These are phyloP conservation scores for Elongisporangium anandrum DNA, from an alignment of 352 stramenopile genomes.

Conservation along the genomic window DNA sequence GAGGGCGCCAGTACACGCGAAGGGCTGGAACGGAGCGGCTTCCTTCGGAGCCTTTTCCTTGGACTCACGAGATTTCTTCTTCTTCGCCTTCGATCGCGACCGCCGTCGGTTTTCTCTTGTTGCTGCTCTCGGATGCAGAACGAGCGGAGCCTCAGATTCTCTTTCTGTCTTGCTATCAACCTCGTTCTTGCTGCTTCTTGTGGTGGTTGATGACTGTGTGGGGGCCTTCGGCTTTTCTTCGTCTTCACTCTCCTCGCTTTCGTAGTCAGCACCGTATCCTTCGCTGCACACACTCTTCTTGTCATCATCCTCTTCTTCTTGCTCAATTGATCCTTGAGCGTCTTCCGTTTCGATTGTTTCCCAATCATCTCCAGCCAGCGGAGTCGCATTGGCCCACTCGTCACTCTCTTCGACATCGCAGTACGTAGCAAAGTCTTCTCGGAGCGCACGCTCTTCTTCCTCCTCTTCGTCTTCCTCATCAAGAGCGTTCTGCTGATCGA, in stretches of 20 bases:
- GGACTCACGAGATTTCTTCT: not conserved
- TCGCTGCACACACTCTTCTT: conserved; percentile 19
- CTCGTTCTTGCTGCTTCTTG: not conserved
- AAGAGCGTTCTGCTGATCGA: conserved; percentile 7
- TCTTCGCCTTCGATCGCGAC: not conserved
- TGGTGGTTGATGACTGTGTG: not conserved
- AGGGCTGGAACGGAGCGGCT: conserved; percentile 38
- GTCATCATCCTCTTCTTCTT: conserved; percentile 7
- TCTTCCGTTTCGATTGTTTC: conserved; percentile 16
- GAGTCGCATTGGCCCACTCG: conserved; percentile 5
- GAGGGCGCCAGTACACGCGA: conserved; percentile 62
- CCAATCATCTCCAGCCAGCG: conserved; percentile 15
- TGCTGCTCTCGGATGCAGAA: conserved; percentile 6
- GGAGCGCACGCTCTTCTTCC: conserved; percentile 9
- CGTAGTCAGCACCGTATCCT: conserved; percentile 66
- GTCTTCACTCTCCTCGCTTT: conserved; percentile 58
- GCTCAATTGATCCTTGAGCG: not conserved
- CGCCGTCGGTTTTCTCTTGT: not conserved
- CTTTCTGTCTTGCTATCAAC: not conserved
- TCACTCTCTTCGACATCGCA: conserved; percentile 9
- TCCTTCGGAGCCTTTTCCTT: conserved; percentile 7
- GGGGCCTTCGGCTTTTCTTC: conserved; percentile 15
- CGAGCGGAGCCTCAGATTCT: conserved; percentile 4
- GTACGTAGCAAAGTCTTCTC: conserved; percentile 12
- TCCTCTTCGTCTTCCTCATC: conserved; percentile 12